phyloP scores from a whole-genome alignment of 1,284 basidiomycete genomes.

The Exobasidium cylindrosporum region DNA sequence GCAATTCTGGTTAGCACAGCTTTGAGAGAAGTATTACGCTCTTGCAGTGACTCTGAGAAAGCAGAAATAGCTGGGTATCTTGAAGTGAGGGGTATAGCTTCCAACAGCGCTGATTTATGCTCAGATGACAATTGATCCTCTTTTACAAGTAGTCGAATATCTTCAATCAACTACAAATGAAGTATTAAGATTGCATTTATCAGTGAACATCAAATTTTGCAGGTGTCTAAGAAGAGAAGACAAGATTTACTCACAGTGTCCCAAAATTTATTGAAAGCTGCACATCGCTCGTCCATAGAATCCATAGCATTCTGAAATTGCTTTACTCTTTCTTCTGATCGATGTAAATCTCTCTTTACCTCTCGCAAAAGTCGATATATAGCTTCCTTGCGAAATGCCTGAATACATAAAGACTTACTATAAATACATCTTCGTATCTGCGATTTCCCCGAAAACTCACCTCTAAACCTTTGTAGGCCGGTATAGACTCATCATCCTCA shows the following conservation, averaged over 20 bases:
- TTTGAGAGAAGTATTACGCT: conserved; percentile 17
- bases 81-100: conserved; percentile 20
- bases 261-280: conserved; percentile 25
- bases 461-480: conserved; percentile 29
- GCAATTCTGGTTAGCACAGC: conserved; percentile 17
- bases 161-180: conserved; percentile 24
- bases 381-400: conserved; percentile 49
- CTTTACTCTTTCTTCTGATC: conserved; percentile 23
- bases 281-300: conserved; percentile 24
- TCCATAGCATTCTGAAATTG: conserved; percentile 15
- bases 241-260: conserved; percentile 23
- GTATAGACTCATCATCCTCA: conserved; percentile 29
- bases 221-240: conserved; percentile 10
- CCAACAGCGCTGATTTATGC: conserved; percentile 15
- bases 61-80: conserved; percentile 12
- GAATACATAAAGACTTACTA: too few species aligned
- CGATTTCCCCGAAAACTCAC: too few species aligned
- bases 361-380: conserved; percentile 48
- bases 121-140: conserved; percentile 16
- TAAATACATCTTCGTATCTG: conserved; percentile 20
- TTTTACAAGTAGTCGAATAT: conserved; percentile 15
- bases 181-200: too few species aligned
- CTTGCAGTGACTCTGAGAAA: conserved; percentile 19
- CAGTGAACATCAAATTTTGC: too few species aligned
- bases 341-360: conserved; percentile 26